Conservation (phyloP, 148 eudicot genomes). For the Nepenthes mirabilis region DNA sequence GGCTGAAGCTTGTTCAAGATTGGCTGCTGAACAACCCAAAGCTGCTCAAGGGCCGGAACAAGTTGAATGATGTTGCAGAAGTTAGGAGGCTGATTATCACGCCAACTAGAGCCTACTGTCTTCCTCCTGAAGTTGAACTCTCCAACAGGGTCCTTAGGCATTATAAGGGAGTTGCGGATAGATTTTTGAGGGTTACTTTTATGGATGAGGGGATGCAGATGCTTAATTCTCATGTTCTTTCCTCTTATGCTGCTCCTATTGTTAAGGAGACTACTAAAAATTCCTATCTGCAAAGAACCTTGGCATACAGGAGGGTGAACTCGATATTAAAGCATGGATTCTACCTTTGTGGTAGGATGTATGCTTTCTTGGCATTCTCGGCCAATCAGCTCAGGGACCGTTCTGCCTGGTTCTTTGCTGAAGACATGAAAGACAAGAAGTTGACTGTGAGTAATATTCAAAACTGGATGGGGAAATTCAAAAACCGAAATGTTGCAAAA, state of each 20-base stretch:
- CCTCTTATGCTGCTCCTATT: slow-evolving; percentile 48
- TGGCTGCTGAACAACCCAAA: slow-evolving; percentile 61
- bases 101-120: slow-evolving; percentile 80
- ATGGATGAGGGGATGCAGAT: slow-evolving; percentile 84
- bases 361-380: slow-evolving; percentile 75
- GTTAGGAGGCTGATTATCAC: slow-evolving; percentile 72
- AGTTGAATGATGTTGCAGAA: slow-evolving; percentile 42
- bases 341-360: slow-evolving; percentile 55
- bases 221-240: slow-evolving; percentile 42
- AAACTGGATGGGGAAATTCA: slow-evolving; percentile 77
- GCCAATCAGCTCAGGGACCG: slow-evolving; percentile 81
- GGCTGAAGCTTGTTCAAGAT: slow-evolving; percentile 34
- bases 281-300: slow-evolving; percentile 35
- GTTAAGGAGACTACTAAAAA: slow-evolving; percentile 38
- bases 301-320: slow-evolving; percentile 43
- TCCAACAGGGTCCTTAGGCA: slow-evolving; percentile 75
- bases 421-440: slow-evolving; percentile 18
- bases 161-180: slow-evolving; percentile 46
- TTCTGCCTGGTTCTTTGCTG: slow-evolving; percentile 97
- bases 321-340: slow-evolving; percentile 42
- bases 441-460: slow-evolving; percentile 19
- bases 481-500: slow-evolving; percentile 47
- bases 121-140: slow-evolving; percentile 72
- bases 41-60: slow-evolving; percentile 29
- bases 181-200: slow-evolving; percentile 76